A percentile compares a stretch with the other conserved stretches of the same genome.
Conservation (phyloP, 2,329 filamentous ascomycete species). For the Curvularia eragrostidis region DNA sequence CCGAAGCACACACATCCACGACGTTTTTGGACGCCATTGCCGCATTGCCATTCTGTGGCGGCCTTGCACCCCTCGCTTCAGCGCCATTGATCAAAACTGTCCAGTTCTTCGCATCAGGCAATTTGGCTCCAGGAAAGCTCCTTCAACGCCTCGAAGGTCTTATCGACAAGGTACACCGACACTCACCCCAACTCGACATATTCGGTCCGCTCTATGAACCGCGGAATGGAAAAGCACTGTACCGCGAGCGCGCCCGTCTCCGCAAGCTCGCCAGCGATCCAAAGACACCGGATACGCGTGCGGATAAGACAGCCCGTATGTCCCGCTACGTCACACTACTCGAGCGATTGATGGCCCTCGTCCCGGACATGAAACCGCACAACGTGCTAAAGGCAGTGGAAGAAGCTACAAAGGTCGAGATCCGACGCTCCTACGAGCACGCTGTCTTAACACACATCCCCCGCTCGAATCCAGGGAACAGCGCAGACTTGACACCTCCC, state of each 20-base stretch:
- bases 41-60: conserved; percentile 37
- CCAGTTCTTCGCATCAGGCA: conserved; percentile 37
- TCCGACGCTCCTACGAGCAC: conserved; percentile 32
- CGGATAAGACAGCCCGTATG: conserved; percentile 39
- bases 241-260: conserved; percentile 39
- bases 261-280: conserved; percentile 30
- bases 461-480: neutral
- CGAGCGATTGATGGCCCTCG: conserved; percentile 39
- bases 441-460: conserved; percentile 13
- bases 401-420: conserved; percentile 29
- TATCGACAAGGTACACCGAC: conserved; percentile 43
- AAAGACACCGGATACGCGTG: conserved; percentile 24
- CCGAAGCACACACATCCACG: conserved; percentile 20
- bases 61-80: conserved; percentile 36
- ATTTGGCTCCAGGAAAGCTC: conserved; percentile 36
- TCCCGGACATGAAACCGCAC: conserved; percentile 30
- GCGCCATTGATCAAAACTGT: conserved; percentile 32
- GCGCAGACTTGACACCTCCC: neutral
- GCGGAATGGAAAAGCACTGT: conserved; percentile 31
- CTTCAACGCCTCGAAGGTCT: conserved; percentile 46
- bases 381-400: conserved; percentile 30
- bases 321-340: conserved; percentile 38
- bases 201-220: conserved; percentile 40
- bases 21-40: conserved; percentile 38
- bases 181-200: conserved; percentile 33